phyloP scores from a whole-genome alignment of 2,329 filamentous ascomycete genomes.

The Phialophora expanda region DNA sequence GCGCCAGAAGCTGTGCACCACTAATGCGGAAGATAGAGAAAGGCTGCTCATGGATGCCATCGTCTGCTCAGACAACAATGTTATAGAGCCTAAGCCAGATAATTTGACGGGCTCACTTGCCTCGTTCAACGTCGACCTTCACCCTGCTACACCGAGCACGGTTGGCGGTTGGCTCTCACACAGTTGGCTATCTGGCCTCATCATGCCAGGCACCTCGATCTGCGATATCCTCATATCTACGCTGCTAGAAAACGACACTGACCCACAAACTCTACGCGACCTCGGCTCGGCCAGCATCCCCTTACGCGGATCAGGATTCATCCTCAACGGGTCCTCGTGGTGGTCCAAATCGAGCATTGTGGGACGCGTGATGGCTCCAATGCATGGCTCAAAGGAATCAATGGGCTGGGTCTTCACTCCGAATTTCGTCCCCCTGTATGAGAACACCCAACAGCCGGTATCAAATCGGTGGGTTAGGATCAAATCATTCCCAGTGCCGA shows the following conservation, averaged over 20 bases:
- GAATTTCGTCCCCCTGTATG: slow-evolving; percentile 47
- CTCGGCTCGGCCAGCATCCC: slow-evolving; percentile 59
- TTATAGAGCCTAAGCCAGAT: not conserved
- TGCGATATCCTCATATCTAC: slow-evolving; percentile 62
- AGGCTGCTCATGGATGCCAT: slow-evolving; percentile 32
- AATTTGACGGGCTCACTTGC: slow-evolving; percentile 20
- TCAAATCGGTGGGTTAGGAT: slow-evolving; percentile 59
- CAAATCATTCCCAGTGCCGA: slow-evolving; percentile 46
- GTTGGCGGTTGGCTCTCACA: slow-evolving; percentile 61
- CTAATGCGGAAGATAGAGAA: slow-evolving; percentile 30
- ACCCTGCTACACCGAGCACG: slow-evolving; percentile 39
- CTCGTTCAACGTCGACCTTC: slow-evolving; percentile 30
- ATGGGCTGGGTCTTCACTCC: slow-evolving; percentile 61
- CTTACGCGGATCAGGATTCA: slow-evolving; percentile 57
- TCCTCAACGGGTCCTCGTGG: slow-evolving; percentile 55
- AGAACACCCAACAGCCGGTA: slow-evolving; percentile 40
- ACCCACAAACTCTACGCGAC: slow-evolving; percentile 53
- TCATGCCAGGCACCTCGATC: slow-evolving; percentile 60
- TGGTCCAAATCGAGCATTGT: slow-evolving; percentile 64
- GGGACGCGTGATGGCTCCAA: slow-evolving; percentile 58
- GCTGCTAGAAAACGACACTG: slow-evolving; percentile 58
- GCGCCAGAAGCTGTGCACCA: slow-evolving; percentile 36
- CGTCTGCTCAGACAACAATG: slow-evolving; percentile 14
- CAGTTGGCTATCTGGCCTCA: slow-evolving; percentile 60
- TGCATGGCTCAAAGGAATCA: slow-evolving; percentile 54